Evolutionary conservation across 352 stramenopile species (phyloP), one percentile per base, ranked within the genome.

Genomic region (Globisporangium perplexum): DNA sequence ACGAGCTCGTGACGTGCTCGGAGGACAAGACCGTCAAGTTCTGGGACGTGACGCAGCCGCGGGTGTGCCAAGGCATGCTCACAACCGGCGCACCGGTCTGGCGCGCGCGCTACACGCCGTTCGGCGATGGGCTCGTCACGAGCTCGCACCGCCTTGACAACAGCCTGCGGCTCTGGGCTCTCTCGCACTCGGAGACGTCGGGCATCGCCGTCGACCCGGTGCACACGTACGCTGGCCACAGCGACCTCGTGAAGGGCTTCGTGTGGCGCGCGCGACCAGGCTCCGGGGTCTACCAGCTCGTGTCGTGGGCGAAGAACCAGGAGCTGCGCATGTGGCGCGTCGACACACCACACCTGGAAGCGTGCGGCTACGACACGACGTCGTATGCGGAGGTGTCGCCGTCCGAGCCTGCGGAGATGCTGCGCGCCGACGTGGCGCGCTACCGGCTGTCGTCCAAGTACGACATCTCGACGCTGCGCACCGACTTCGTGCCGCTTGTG

Each of bases 1-100:
- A 92, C 30, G 81, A 94, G 52, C 65, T 94, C 26, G 64, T 93
- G n/a, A 94, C 84, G 52, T 93, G 82, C 59, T 90, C 84, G 0
- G 83, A 92, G 44, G 83, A 92, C 61, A 88, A 88, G 65, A 90
- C 71, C 3, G 81, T 94, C 56, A 90, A 91, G 56, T 77, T 94
- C 35, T 94, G 83, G 83, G 71, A 90, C 58, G 66, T 89, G 4
- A 71, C 64, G 42, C 76, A 86, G 41, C 80, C 83, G 3, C 66
- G 74, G 45, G 59, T 77, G 33, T 84, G 71, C 44, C 80, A 89
- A 30, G 83, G 80, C 2, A 74, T 68, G 57, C 52, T 94, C 8
- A 71, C 66, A 36, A 94, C 74, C 4, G 63, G 67, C 4, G 77
- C 77, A 0, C 79, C 83, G 5, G 83, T 92, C 46, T 84, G 74